Conservation (phyloP, 2,329 filamentous ascomycete genomes). For the Alternaria sp. region DNA sequence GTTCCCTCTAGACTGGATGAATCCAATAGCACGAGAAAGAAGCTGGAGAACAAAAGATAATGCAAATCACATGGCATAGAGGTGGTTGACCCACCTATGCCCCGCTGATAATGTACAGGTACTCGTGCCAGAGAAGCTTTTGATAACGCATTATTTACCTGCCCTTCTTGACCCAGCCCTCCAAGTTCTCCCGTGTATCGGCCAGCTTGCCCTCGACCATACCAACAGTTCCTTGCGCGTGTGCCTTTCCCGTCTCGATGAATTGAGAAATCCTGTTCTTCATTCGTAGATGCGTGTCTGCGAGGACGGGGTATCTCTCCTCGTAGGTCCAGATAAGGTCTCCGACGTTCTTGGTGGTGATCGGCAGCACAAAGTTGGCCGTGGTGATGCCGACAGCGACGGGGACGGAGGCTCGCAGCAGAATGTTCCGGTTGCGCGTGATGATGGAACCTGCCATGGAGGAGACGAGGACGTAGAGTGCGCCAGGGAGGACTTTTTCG, state of each 20-base stretch:
- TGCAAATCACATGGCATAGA: constrained; percentile 14
- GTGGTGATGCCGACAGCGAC: constrained; percentile 81
- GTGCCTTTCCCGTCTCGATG: constrained; percentile 76
- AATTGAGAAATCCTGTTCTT: constrained; percentile 74
- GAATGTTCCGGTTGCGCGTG: constrained; percentile 83
- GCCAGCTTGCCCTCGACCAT: constrained; percentile 84
- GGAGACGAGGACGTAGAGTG: constrained; percentile 90
- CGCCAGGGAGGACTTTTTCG: constrained; percentile 88
- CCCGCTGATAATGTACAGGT: constrained; percentile 29
- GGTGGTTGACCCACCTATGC: constrained; percentile 13
- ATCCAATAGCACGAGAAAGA: not conserved
- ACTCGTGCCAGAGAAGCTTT: constrained; percentile 21
- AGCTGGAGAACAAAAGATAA: constrained; percentile 2
- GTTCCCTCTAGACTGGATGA: no score
- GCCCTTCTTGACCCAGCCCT: constrained; percentile 91
- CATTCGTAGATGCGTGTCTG: constrained; percentile 78
- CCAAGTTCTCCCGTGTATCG: constrained; percentile 76
- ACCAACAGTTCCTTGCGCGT: constrained; percentile 72
- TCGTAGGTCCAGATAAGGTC: constrained; percentile 92
- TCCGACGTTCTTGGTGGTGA: constrained; percentile 88
- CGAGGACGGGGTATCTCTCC: constrained; percentile 82
- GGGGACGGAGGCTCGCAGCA: constrained; percentile 80
- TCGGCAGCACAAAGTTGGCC: constrained; percentile 83
- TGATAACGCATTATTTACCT: constrained; percentile 62
- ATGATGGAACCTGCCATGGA: constrained; percentile 95